These are phyloP conservation scores for Mortierella claussenii DNA, from an alignment of 192 early-diverging fungal genomes.

Conservation along the genomic window DNA sequence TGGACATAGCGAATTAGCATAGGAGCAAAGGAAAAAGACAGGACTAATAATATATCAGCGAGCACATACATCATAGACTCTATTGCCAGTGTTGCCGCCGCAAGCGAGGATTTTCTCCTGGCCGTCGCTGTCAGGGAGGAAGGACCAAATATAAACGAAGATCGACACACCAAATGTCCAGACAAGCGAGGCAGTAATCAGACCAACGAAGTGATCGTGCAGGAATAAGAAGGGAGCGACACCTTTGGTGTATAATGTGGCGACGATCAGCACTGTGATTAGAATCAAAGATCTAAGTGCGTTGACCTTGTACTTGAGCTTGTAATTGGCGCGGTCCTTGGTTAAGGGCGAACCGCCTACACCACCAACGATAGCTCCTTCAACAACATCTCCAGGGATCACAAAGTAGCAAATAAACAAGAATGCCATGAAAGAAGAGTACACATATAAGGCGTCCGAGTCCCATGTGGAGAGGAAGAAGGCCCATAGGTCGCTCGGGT, in stretches of 20 bases:
- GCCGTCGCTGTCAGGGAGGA: constrained; percentile 59
- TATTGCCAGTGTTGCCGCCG: constrained; percentile 93
- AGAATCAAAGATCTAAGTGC: constrained; percentile 71
- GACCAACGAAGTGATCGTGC: constrained; percentile 79
- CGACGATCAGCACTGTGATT: constrained; percentile 56
- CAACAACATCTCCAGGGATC: constrained; percentile 70
- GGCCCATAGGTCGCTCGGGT: constrained; percentile 22
- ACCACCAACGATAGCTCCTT: constrained; percentile 64
- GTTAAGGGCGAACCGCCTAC: constrained; percentile 52
- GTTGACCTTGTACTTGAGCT: constrained; percentile 88
- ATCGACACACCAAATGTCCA: constrained; percentile 73
- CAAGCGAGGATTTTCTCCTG: constrained; percentile 72
- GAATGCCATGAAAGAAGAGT: constrained; percentile 75
- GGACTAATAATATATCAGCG: neutral
- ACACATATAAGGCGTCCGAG: constrained; percentile 61
- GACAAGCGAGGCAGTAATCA: constrained; percentile 75
- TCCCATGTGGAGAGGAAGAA: constrained; percentile 57
- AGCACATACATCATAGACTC: constrained; percentile 79
- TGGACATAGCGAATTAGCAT: no score
- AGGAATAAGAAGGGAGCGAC: constrained; percentile 79
- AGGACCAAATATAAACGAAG: constrained; percentile 81
- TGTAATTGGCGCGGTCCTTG: constrained; percentile 74
- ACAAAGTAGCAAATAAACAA: constrained; percentile 73
- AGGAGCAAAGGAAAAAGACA: neutral
- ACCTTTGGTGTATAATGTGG: constrained; percentile 62